A percentile compares a stretch with the other conserved stretches of the same genome.
Evolutionary conservation across 2,329 filamentous ascomycete genomes (phyloP).

Genomic region (Monosporascus sp.): DNA sequence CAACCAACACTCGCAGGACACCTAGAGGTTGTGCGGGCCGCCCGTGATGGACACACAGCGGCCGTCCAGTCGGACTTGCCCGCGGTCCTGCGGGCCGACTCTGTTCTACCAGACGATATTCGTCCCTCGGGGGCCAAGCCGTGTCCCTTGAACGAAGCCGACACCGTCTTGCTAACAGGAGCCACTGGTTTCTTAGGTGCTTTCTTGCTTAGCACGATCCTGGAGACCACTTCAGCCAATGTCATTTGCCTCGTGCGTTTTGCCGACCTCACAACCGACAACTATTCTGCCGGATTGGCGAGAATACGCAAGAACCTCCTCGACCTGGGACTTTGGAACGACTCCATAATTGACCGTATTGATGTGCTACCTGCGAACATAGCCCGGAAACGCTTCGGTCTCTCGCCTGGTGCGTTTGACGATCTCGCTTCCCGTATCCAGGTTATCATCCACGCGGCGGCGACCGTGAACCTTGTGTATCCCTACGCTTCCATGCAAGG

Average conservation of each 20-base stretch:
- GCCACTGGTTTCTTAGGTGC: slow-evolving; percentile 72
- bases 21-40: slow-evolving; percentile 62
- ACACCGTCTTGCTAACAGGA: slow-evolving; percentile 67
- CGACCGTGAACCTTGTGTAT: slow-evolving; percentile 76
- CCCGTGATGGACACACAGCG: slow-evolving; percentile 67
- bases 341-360: slow-evolving; percentile 71
- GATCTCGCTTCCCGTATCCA: slow-evolving; percentile 60
- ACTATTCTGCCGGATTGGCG: slow-evolving; percentile 62
- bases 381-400: slow-evolving; percentile 61
- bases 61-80: slow-evolving; percentile 72
- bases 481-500: slow-evolving; percentile 71
- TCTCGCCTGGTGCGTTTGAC: slow-evolving; percentile 60
- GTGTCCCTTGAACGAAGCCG: slow-evolving; percentile 56
- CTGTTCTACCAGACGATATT: slow-evolving; percentile 64
- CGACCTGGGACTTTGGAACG: slow-evolving; percentile 73
- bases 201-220: slow-evolving; percentile 63
- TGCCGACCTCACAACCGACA: slow-evolving; percentile 58
- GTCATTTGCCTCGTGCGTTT: slow-evolving; percentile 72
- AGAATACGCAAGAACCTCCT: slow-evolving; percentile 70
- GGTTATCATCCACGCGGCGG: slow-evolving; percentile 72
- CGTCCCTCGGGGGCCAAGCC: slow-evolving; percentile 48
- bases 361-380: slow-evolving; percentile 71
- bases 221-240: slow-evolving; percentile 62
- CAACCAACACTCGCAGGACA: slow-evolving; percentile 69
- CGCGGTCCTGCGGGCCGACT: slow-evolving; percentile 61